These are phyloP conservation scores for Agaricales sp. DNA, from an alignment of 1,284 basidiomycete genomes.

Conservation along the genomic window DNA sequence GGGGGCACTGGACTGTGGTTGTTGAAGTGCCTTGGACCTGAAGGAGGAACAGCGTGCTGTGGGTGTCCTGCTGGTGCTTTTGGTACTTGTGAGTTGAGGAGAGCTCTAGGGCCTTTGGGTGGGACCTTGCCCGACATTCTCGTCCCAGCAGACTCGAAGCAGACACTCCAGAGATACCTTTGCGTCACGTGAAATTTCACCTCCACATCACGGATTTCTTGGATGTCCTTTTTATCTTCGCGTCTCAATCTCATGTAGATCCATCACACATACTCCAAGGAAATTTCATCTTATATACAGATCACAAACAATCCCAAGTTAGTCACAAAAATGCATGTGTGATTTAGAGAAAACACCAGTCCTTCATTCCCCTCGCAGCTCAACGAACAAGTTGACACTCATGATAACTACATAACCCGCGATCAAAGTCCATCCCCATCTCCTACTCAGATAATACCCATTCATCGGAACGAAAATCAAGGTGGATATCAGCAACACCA, in stretches of 20 bases:
- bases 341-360: not conserved
- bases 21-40: conserved; percentile 13
- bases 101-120: conserved; percentile 59
- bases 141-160: not conserved
- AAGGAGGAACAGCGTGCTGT: conserved; percentile 9
- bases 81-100: conserved; percentile 28
- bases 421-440: conserved; percentile 1
- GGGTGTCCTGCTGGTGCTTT: conserved; percentile 18
- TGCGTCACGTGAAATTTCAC: not conserved
- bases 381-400: not conserved
- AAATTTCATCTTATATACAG: not conserved
- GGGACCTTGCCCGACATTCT: conserved; percentile 67
- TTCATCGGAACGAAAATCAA: conserved; percentile 1
- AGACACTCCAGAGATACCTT: not conserved
- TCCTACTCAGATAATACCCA: conserved; percentile 1
- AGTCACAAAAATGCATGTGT: not conserved
- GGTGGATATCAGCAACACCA: not conserved
- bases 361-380: not conserved
- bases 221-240: too few relatives aligned
- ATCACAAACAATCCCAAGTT: not conserved
- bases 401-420: conserved; percentile 1
- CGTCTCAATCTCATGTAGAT: not conserved
- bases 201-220: too few relatives aligned
- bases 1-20: not conserved
- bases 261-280: not conserved